A percentile compares a stretch with the other conserved stretches of the same genome.
Evolutionary conservation across 202 grass and related monocot species (phyloP).

Genomic region (Panicum virgatum): DNA sequence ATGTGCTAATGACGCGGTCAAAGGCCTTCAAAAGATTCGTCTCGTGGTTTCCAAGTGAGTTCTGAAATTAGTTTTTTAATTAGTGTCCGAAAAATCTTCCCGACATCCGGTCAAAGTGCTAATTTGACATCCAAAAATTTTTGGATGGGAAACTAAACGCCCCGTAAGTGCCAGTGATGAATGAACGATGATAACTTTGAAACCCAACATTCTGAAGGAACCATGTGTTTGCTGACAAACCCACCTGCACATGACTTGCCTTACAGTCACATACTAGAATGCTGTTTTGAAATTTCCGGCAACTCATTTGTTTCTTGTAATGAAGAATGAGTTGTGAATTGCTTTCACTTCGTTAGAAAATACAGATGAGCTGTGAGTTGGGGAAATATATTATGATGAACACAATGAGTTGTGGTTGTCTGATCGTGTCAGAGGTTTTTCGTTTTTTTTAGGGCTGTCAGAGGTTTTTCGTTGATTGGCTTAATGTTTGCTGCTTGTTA

Average conservation of each 20-base stretch:
- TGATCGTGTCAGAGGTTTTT: not conserved
- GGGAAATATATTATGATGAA: not conserved
- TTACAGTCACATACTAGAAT: not conserved
- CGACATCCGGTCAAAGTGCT: too few relatives aligned
- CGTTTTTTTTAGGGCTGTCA: too few relatives aligned
- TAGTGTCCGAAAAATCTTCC: too few relatives aligned
- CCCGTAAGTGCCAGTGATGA: not conserved
- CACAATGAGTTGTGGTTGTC: not conserved
- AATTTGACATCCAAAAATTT: too few relatives aligned
- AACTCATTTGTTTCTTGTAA: not conserved
- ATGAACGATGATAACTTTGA: not conserved
- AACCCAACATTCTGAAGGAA: not conserved
- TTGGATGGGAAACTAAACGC: too few relatives aligned
- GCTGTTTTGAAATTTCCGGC: not conserved
- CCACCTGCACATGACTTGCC: not conserved
- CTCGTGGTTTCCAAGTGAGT: too few relatives aligned
- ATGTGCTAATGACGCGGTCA: too few relatives aligned
- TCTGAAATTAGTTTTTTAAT: too few relatives aligned
- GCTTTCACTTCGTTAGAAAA: not conserved
- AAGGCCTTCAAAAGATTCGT: too few relatives aligned
- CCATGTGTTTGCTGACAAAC: not conserved
- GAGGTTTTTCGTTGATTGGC: not conserved
- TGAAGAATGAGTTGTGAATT: not conserved
- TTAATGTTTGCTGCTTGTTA: not conserved
- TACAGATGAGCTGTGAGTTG: not conserved